Evolutionary conservation across 129 eudicot genomes (phyloP).

Genomic region (carrot (Daucus carota)): DH1_v3.0 NC_030384.2:43350501-43351000

Average conservation of each 20-base stretch:
- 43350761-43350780: neutral
- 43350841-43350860: neutral
- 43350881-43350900: neutral
- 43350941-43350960: conserved; percentile 92
- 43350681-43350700: neutral
- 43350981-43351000: conserved; percentile 72
- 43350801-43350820: neutral
- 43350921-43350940: conserved; percentile 72
- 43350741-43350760: neutral
- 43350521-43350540: conserved; percentile 76
- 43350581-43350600: conserved; percentile 76
- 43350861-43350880: neutral
- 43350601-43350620: conserved; percentile 77
- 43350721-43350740: neutral
- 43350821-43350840: neutral
- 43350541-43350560: conserved; percentile 89
- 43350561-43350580: conserved; percentile 97
- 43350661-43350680: neutral
- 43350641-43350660: conserved; percentile 54
- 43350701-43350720: neutral
- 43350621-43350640: conserved; percentile 86
- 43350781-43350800: neutral
- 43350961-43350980: conserved; percentile 98
- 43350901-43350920: conserved; percentile 81
- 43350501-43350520: neutral